Percentiles rank a stretch among this genome's conserved stretches.
Conservation (phyloP, 2,329 filamentous ascomycete genomes). For the Helminthosporium solani region DNA sequence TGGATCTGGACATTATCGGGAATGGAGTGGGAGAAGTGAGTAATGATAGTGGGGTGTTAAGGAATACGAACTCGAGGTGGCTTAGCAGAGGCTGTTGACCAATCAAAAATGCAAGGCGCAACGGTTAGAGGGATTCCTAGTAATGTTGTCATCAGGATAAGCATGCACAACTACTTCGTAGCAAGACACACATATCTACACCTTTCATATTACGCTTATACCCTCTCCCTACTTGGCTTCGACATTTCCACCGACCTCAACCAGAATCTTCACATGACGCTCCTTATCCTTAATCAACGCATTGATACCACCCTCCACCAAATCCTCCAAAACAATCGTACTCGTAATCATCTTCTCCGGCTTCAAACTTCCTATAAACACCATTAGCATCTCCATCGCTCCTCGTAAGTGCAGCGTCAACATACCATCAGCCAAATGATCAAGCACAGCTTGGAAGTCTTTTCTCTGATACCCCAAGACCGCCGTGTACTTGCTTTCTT, state of each 20-base stretch:
- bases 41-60: no score
- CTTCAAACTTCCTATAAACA: conserved; percentile 48
- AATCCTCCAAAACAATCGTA: conserved; percentile 56
- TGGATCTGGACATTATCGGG: no score
- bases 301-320: conserved; percentile 60
- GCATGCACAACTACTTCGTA: no score
- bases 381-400: not conserved
- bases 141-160: no score
- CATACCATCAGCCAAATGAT: conserved; percentile 46
- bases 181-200: no score
- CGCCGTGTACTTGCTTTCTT: conserved; percentile 55
- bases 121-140: no score
- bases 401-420: not conserved
- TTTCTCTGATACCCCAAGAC: conserved; percentile 52
- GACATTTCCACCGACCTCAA: conserved; percentile 43
- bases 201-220: not conserved
- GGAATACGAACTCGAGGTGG: no score
- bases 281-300: conserved; percentile 61
- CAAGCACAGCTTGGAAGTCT: conserved; percentile 61
- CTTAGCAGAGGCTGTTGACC: no score
- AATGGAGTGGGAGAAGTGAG: no score
- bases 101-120: no score
- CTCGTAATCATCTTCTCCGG: conserved; percentile 62
- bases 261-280: conserved; percentile 63
- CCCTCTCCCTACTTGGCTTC: not conserved